Conservation (phyloP, 2,329 filamentous ascomycete genomes). For the Anthostomella pinea region DNA sequence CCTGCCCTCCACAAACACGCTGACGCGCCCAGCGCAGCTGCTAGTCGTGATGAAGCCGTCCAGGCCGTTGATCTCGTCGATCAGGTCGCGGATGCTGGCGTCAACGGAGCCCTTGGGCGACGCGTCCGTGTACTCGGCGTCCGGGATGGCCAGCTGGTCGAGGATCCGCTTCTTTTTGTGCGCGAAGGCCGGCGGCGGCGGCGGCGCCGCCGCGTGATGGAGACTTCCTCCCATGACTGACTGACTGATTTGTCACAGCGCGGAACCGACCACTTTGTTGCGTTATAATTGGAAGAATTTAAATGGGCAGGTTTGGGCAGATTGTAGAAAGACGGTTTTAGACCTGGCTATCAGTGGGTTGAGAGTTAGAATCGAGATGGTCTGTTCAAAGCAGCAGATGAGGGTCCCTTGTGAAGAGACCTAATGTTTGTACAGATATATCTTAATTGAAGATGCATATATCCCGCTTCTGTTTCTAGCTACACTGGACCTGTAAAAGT, state of each 20-base stretch:
- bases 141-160: constrained; percentile 63
- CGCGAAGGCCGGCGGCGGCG: constrained; percentile 41
- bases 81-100: constrained; percentile 70
- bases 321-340: no score
- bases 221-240: background rate
- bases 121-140: constrained; percentile 71
- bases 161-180: constrained; percentile 72
- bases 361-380: no score
- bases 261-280: no score
- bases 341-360: no score
- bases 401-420: no score
- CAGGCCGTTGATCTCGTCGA: constrained; percentile 71
- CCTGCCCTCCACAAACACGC: constrained; percentile 80
- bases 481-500: no score
- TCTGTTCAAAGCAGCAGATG: no score
- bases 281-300: no score
- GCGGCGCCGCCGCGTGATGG: constrained; percentile 6
- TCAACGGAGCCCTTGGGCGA: constrained; percentile 91
- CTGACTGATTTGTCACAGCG: background rate
- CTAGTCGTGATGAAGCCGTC: constrained; percentile 85
- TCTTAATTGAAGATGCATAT: no score
- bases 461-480: no score
- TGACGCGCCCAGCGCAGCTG: constrained; percentile 84
- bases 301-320: no score
- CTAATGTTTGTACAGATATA: no score